These are phyloP conservation scores for Zizania latifolia DNA, from an alignment of 176 grass and related monocot genomes.

Conservation along the genomic window DNA sequence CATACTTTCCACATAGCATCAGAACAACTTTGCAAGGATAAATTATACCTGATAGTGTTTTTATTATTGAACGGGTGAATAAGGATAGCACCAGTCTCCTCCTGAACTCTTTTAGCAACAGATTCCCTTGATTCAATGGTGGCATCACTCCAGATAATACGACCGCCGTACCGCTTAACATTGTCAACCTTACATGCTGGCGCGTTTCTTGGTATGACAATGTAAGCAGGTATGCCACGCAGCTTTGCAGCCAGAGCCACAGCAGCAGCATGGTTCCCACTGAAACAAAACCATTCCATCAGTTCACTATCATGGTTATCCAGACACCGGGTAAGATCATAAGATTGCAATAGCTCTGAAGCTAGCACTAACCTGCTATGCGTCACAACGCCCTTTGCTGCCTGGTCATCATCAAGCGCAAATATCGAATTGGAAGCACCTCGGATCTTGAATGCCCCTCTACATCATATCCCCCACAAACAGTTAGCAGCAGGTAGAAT, in stretches of 20 bases:
- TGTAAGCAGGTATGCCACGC: conserved; percentile 81
- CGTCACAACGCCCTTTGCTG: conserved; percentile 78
- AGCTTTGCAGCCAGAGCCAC: conserved; percentile 81
- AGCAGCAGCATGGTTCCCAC: conserved; percentile 93
- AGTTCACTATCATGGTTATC: not conserved
- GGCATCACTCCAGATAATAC: conserved; percentile 69
- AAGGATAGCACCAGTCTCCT: conserved; percentile 82
- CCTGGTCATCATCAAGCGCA: conserved; percentile 58
- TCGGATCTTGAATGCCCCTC: conserved; percentile 89
- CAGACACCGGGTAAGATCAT: not conserved
- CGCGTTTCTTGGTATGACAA: conserved; percentile 80
- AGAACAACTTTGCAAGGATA: not conserved
- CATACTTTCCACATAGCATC: not conserved
- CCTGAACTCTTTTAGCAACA: conserved; percentile 52
- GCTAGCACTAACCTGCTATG: conserved; percentile 71
- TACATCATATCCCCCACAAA: conserved; percentile 9
- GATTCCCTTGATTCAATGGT: conserved; percentile 75
- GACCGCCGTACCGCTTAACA: conserved; percentile 71
- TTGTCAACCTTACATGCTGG: conserved; percentile 90
- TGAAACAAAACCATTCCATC: conserved; percentile 14
- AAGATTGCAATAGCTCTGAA: not conserved
- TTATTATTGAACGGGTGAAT: conserved; percentile 93
- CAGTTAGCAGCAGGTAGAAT: conserved; percentile 3
- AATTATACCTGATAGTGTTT: conserved; percentile 66
- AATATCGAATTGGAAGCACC: conserved; percentile 95